Evolutionary conservation across 352 stramenopile species (phyloP).

Genomic region (Pythium dissotocum): DNA sequence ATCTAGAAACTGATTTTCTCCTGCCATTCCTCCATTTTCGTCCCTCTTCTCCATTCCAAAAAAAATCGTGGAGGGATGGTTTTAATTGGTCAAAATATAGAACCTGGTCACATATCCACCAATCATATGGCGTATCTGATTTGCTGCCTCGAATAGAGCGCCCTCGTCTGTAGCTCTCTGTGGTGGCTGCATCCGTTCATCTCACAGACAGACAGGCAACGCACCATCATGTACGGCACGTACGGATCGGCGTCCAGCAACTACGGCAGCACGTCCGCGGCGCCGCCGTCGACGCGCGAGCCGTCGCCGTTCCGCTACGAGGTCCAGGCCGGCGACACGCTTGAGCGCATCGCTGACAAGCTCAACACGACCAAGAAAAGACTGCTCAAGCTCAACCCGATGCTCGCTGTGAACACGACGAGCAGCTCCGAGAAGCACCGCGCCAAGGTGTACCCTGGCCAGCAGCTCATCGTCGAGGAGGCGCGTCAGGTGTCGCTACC

Average conservation of each 20-base stretch:
- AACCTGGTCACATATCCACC: background rate
- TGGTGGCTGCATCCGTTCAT: background rate
- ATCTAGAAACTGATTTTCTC: background rate
- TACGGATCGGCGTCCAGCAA: constrained; percentile 21
- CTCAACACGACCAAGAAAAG: constrained; percentile 55
- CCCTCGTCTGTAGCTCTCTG: background rate
- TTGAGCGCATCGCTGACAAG: constrained; percentile 65
- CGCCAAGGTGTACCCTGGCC: constrained; percentile 66
- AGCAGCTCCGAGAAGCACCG: constrained; percentile 36
- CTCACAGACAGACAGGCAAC: background rate
- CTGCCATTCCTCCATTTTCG: background rate
- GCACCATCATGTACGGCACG: constrained; percentile 24
- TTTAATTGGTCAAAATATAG: background rate
- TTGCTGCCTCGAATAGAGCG: background rate
- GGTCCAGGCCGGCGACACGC: constrained; percentile 62
- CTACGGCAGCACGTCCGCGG: constrained; percentile 25
- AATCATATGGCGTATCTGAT: background rate
- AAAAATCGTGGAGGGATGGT: background rate
- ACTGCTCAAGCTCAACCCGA: constrained; percentile 69
- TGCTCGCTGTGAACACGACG: constrained; percentile 33
- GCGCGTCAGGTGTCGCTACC: constrained; percentile 66
- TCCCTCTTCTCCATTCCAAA: background rate
- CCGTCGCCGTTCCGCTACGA: constrained; percentile 74
- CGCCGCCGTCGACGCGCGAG: constrained; percentile 30
- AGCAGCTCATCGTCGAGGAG: constrained; percentile 79